Conservation (phyloP, 805 yeast genomes). For the Monosporozyma siamensis region DNA sequence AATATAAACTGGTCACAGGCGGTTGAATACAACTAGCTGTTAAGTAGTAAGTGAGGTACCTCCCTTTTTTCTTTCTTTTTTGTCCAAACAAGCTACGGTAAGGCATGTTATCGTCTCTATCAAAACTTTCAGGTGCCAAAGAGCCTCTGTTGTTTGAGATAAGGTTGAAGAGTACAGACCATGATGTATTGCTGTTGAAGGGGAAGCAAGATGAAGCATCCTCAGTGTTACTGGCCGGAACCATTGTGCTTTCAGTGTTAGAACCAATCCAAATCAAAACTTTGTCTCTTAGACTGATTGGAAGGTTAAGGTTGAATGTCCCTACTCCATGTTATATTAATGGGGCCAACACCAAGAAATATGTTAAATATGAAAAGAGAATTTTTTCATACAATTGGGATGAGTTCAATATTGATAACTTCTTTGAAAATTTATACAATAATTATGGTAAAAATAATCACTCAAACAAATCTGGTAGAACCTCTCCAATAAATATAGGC, state of each 20-base stretch:
- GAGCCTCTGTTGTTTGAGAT: conserved; percentile 39
- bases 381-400: conserved; percentile 77
- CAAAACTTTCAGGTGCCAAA: conserved; percentile 12
- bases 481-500: conserved; percentile 9
- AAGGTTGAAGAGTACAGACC: conserved; percentile 50
- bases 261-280: conserved; percentile 68
- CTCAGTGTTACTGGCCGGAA: conserved; percentile 67
- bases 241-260: conserved; percentile 61
- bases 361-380: conserved; percentile 44
- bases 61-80: no score
- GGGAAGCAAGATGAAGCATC: conserved; percentile 74
- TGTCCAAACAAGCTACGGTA: no score
- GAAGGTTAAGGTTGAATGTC: conserved; percentile 59
- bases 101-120: conserved; percentile 7
- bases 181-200: conserved; percentile 68
- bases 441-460: conserved; percentile 13
- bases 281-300: conserved; percentile 52
- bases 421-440: conserved; percentile 23
- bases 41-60: no score
- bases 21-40: no score
- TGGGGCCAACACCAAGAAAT: conserved; percentile 41
- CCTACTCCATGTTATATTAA: conserved; percentile 27
- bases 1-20: no score
- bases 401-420: conserved; percentile 44
- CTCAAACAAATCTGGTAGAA: conserved; percentile 12